Base-by-base conservation (phyloP, 768 basidiomycete genomes). In the Podaxis rugospora region DNA sequence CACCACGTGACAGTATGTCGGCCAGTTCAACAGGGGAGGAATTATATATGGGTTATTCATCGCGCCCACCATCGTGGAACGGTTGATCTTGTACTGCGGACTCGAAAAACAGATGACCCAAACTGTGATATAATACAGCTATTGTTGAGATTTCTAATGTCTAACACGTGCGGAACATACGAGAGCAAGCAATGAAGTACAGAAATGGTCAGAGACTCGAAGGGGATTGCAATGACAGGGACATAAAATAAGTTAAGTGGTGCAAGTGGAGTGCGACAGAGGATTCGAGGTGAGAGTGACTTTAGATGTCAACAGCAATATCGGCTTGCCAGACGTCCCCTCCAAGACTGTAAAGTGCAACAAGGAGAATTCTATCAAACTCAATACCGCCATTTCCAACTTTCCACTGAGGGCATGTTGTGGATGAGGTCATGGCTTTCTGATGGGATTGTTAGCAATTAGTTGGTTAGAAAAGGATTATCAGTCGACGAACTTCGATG, bases 251-350 rank as follows among this genome's bases (percentile, higher is more conserved):
- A 49, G 13, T 49, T 49, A 49, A 23, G 13, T 23, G 23, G 11
- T 5, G 25, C 9, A 32, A 5, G 46, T n/a, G 46, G 21, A 3
- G 46, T 23, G 46, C 7, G 16, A 23, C n/a, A 10, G 46, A 47
- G 46, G 21, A 47, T 16, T 9, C 10, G 40, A 5, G 13, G 16
- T 44, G n/a, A 25, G 2, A 25, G 7, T 6, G 23, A 4, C 47
- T 14, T 9, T 49, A 49, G 25, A 49, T 25, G 21, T 83, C 79
- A 27, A 80, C 62, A 35, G 75, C 78, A 14, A 83, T 72, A 27
- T 83, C 82, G 0, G 81, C 82, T 67, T 83, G 78, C 81, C 81
- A 83, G 3, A 74, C 66, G 58, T 80, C 74, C 16, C 78, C 78
- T 51, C 71, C 72, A 27, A 72, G 70, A 56, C 83, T 81, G 66